Evolutionary conservation across 805 yeast genomes (phyloP).

Genomic region (Ogataea populi-albae): DNA sequence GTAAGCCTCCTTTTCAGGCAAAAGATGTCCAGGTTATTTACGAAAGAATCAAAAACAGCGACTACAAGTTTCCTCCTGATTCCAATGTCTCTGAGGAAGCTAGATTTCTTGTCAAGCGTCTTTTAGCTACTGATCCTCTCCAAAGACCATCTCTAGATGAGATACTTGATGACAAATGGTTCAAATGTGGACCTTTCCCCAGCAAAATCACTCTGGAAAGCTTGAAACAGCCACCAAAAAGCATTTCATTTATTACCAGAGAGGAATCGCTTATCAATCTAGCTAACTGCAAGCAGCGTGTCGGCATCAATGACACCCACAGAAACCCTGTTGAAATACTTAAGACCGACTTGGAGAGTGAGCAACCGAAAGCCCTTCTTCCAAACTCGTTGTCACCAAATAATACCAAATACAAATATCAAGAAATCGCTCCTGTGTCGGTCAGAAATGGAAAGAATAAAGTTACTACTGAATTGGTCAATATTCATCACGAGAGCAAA

Average conservation of each 20-base stretch:
- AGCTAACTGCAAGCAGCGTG: constrained; percentile 57
- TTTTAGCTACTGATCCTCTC: constrained; percentile 74
- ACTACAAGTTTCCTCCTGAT: constrained; percentile 71
- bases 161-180: constrained; percentile 81
- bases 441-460: constrained; percentile 27
- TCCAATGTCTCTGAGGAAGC: constrained; percentile 65
- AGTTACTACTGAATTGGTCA: constrained; percentile 28
- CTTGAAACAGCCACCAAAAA: constrained; percentile 60
- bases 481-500: constrained; percentile 28
- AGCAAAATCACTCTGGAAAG: constrained; percentile 59
- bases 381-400: constrained; percentile 93
- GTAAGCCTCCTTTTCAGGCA: constrained; percentile 97
- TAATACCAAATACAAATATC: constrained; percentile 82
- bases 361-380: constrained; percentile 63
- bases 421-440: constrained; percentile 48
- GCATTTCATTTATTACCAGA: constrained; percentile 48
- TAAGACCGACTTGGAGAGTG: constrained; percentile 65
- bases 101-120: constrained; percentile 61
- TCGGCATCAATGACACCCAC: constrained; percentile 48
- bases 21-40: constrained; percentile 90
- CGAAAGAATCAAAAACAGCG: constrained; percentile 83
- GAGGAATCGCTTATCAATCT: constrained; percentile 68
- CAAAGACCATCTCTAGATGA: constrained; percentile 79
- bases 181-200: constrained; percentile 78
- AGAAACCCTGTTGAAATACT: constrained; percentile 69